Base-by-base conservation (phyloP, 78 protist genomes). In the Tieghemostelium lacteum region DNA sequence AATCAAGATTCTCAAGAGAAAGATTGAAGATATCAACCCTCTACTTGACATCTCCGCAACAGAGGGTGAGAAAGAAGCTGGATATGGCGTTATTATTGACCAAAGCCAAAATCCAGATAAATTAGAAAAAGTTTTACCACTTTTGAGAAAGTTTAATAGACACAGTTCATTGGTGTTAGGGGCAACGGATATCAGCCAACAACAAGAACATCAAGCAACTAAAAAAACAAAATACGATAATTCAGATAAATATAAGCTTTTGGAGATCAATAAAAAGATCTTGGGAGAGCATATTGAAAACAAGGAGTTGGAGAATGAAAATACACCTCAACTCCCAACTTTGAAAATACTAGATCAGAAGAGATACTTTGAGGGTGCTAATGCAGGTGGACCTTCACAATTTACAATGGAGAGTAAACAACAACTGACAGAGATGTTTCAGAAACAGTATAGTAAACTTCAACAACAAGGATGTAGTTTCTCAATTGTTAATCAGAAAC, bases 131-230 rank as follows among this genome's bases (percentile, higher is more conserved):
- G 76, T 72, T 17, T 69, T 83, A 69, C 91, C 91, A 22, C 33
- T 83, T 4, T 26, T 83, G 5, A 61, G 91, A 57, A 66, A 33
- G 42, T 83, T 83, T 24, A 83, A 83, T 69, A 66, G 91, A 83
- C 91, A 83, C 54, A 58, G 72, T 42, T 40, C 91, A 28, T 33
- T 83, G 55, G 91, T 83, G 2, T 60, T 83, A 24, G 91, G 91
- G 20, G 52, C 91, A 37, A 83, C 66, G 69, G 91, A 83, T 83
- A 55, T 69, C 19, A 31, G 42, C 16, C 45, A 42, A 7, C 29
- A 31, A 50, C 19, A 22, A 12, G n/a, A 3, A 7, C 5, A n/a
- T 8, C 20, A 66, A 40, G 6, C 20, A 26, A 17, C 7, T 39
- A 66, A 39, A 39, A 40, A 50, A 37, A 2, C 74, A 67, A 67